These are phyloP conservation scores for Rhododendron molle DNA, from an alignment of 148 eudicot species.

Conservation along the genomic window DNA sequence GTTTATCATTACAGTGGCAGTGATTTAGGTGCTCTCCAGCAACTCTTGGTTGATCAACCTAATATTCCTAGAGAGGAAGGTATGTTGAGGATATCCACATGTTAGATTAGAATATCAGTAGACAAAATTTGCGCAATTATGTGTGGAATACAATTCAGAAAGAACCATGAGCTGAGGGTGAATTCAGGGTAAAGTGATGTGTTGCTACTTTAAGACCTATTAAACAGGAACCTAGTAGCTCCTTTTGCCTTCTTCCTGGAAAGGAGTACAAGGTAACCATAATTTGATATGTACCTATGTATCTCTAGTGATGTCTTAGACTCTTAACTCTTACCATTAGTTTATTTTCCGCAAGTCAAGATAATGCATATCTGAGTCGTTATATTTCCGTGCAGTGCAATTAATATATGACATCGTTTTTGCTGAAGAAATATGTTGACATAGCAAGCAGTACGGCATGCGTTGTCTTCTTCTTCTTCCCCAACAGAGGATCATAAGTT, in stretches of 20 bases:
- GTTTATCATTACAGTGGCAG: conserved; percentile 33
- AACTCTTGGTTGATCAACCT: conserved; percentile 85
- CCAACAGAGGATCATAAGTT: background rate
- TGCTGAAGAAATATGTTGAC: conserved; percentile 57
- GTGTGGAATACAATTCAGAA: background rate
- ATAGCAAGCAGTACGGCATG: background rate
- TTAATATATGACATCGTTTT: conserved; percentile 53
- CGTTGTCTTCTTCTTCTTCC: no score
- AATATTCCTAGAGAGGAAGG: conserved; percentile 79
- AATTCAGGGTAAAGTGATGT: background rate
- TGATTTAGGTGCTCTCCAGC: conserved; percentile 65
- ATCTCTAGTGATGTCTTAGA: background rate
- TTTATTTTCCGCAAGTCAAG: background rate
- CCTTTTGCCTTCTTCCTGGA: background rate
- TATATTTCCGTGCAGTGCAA: conserved; percentile 47
- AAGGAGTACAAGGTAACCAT: background rate
- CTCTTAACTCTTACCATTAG: background rate
- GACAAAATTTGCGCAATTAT: background rate
- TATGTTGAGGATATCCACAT: conserved; percentile 12
- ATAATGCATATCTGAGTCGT: background rate
- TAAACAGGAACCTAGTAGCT: background rate
- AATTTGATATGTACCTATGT: no score
- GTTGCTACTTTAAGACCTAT: background rate
- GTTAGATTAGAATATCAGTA: background rate
- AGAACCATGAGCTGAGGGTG: background rate